Evolutionary conservation across 2,329 filamentous ascomycete genomes (phyloP), one percentile per base, ranked within the genome.

Genomic region (Aspergillus flavus): DNA sequence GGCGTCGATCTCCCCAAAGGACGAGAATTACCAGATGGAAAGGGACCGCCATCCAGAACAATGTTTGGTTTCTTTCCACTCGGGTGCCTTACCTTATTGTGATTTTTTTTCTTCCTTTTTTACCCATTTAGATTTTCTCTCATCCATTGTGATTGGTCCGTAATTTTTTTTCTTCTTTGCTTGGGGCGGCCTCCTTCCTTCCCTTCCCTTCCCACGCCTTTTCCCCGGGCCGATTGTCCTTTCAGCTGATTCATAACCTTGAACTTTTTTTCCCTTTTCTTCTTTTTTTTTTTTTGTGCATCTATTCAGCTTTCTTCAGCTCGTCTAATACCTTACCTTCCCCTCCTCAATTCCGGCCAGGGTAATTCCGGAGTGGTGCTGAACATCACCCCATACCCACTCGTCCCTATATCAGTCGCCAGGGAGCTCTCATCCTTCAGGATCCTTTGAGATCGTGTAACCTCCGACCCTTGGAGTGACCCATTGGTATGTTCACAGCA

Each of bases 161-260:
- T 36, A 36, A 14, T 54, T 28, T 36, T 53, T 61, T 58, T 59
- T 58, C 65, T 66, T 66, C 62, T 56, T 60, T 59, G 59, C 61
- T 64, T 66, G 28, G 4, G 10, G 50, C 16, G 50, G 50, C 14
- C 45, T 23, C 52, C 50, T 54, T n/a, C n/a, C 30, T 16, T 36
- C 23, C 21, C 32, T 16, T 32, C 21, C 32, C 52, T 36, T 36
- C 14, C n/a, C 52, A 39, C 21, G n/a, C 32, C 32, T 39, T 36
- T 55, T 23, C 52, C 52, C 52, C 53, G 32, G 46, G 26, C 28
- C 19, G 48, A n/a, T n/a, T 30, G 9, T 52, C 28, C 16, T 59
- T 59, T 53, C 26, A 59, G 58, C 58, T 61, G 46, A 61, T 65
- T 50, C 58, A 56, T 58, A 50, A 59, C 34, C 19, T 52, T 4